phyloP scores from a whole-genome alignment of 306 rosid species.

The Glycine soja region DNA sequence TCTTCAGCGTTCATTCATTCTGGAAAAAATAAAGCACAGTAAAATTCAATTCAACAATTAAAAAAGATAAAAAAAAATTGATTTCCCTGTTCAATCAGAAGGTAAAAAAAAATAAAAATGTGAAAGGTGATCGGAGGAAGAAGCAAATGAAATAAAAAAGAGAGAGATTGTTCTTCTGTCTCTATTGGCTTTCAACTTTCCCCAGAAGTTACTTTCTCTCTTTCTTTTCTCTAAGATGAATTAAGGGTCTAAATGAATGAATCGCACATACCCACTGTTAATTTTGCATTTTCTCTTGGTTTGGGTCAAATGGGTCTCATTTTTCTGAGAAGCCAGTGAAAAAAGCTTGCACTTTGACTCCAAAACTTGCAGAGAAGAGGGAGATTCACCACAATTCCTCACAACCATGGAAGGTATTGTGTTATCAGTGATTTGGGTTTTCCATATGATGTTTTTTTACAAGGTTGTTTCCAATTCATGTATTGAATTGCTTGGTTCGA shows the following conservation, averaged over 20 bases:
- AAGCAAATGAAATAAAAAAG: constrained; percentile 31
- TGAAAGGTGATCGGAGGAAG: constrained; percentile 44
- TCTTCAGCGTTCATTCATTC: constrained; percentile 20
- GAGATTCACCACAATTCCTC: constrained; percentile 42
- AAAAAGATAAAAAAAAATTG: constrained; percentile 39
- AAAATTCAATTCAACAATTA: constrained; percentile 21
- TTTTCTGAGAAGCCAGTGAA: constrained; percentile 49
- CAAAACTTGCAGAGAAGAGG: constrained; percentile 41
- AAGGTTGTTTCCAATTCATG: constrained; percentile 36
- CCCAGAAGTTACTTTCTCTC: constrained; percentile 43
- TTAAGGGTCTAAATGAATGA: constrained; percentile 45
- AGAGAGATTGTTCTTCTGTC: constrained; percentile 30
- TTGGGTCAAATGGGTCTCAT: constrained; percentile 52
- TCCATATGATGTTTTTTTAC: constrained; percentile 33
- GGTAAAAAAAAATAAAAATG: constrained; percentile 16
- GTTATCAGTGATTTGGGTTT: constrained; percentile 50
- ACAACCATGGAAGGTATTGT: constrained; percentile 83
- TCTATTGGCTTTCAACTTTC: constrained; percentile 41
- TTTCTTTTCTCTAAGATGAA: constrained; percentile 17
- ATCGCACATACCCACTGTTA: constrained; percentile 10
- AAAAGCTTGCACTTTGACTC: constrained; percentile 40
- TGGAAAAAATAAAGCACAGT: neutral
- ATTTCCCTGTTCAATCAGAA: constrained; percentile 1
- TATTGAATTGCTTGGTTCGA: constrained; percentile 44
- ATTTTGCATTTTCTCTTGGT: constrained; percentile 41